Percentiles rank a stretch among this genome's conserved stretches.
phyloP scores from a whole-genome alignment of 2,329 filamentous ascomycete genomes.

The Fusarium decemcellulare region DNA sequence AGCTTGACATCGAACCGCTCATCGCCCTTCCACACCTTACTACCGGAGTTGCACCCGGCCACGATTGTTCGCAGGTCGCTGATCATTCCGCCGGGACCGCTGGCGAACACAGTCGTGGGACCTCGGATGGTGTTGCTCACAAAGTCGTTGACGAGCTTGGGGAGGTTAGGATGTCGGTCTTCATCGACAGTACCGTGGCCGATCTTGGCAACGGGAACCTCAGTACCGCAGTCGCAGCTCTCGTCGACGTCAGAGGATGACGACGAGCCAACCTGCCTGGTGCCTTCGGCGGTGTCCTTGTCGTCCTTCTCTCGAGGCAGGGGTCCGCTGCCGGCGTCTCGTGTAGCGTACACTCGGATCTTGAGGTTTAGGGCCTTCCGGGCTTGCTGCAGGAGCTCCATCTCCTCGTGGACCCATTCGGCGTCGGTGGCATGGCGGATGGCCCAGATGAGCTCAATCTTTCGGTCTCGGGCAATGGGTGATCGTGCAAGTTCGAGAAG shows the following conservation, averaged over 20 bases:
- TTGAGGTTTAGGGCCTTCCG: conserved; percentile 59
- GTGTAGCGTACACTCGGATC: conserved; percentile 72
- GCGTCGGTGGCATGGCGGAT: conserved; percentile 68
- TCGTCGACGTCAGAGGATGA: conserved; percentile 44
- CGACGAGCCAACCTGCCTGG: conserved; percentile 39
- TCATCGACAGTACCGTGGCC: conserved; percentile 48
- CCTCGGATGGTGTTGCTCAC: conserved; percentile 62
- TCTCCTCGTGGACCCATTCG: conserved; percentile 71
- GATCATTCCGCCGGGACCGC: conserved; percentile 73
- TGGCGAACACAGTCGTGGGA: conserved; percentile 70
- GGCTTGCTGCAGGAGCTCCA: conserved; percentile 61
- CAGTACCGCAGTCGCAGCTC: conserved; percentile 46
- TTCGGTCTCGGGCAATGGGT: conserved; percentile 62
- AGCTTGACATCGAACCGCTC: conserved; percentile 69
- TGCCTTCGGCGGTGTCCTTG: conserved; percentile 24
- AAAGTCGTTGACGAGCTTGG: conserved; percentile 63
- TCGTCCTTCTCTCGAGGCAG: conserved; percentile 43
- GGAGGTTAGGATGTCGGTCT: conserved; percentile 61
- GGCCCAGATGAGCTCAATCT: conserved; percentile 76
- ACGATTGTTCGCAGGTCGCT: conserved; percentile 69
- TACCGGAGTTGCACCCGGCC: conserved; percentile 65
- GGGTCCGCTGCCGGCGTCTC: conserved; percentile 55
- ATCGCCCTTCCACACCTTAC: conserved; percentile 70
- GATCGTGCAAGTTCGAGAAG: conserved; percentile 51
- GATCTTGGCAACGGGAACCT: conserved; percentile 49